Conservation (phyloP, 2,329 filamentous ascomycete genomes). For the Ophiosphaerella narmari region DNA sequence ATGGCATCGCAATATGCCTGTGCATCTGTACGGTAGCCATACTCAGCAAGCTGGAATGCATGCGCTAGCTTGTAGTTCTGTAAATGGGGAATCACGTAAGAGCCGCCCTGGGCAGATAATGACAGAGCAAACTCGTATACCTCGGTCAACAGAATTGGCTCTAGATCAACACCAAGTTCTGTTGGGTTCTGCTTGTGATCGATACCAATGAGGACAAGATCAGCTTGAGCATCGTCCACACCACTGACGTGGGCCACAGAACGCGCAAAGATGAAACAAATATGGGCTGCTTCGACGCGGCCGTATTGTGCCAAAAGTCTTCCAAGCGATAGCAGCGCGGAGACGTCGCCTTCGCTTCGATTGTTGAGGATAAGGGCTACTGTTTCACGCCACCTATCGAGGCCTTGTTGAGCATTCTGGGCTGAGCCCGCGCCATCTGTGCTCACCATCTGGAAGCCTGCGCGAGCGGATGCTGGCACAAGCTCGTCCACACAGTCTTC, state of each 20-base stretch:
- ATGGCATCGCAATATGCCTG: constrained; percentile 91
- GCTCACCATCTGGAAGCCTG: constrained; percentile 88
- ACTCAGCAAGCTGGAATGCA: constrained; percentile 80
- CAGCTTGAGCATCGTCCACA: constrained; percentile 76
- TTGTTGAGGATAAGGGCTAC: constrained; percentile 85
- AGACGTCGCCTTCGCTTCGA: constrained; percentile 76
- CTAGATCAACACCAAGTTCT: constrained; percentile 77
- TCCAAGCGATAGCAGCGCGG: constrained; percentile 79
- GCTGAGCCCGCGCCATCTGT: constrained; percentile 63
- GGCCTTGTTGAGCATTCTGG: constrained; percentile 77
- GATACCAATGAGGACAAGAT: constrained; percentile 82
- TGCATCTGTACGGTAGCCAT: constrained; percentile 80
- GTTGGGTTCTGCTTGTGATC: constrained; percentile 75
- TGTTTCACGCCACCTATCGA: constrained; percentile 95
- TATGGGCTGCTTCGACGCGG: constrained; percentile 86
- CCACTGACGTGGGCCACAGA: constrained; percentile 75
- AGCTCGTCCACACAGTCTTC: constrained; percentile 96
- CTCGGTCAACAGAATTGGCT: constrained; percentile 91
- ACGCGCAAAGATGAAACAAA: constrained; percentile 89
- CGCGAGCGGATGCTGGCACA: constrained; percentile 87
- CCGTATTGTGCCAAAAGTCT: constrained; percentile 83
- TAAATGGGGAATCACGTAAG: constrained; percentile 74
- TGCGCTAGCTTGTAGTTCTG: constrained; percentile 91
- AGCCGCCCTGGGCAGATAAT: constrained; percentile 60
- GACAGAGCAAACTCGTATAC: constrained; percentile 90